Evolutionary conservation across 768 basidiomycete species (phyloP).

Genomic region (Megacollybia marginata): DNA sequence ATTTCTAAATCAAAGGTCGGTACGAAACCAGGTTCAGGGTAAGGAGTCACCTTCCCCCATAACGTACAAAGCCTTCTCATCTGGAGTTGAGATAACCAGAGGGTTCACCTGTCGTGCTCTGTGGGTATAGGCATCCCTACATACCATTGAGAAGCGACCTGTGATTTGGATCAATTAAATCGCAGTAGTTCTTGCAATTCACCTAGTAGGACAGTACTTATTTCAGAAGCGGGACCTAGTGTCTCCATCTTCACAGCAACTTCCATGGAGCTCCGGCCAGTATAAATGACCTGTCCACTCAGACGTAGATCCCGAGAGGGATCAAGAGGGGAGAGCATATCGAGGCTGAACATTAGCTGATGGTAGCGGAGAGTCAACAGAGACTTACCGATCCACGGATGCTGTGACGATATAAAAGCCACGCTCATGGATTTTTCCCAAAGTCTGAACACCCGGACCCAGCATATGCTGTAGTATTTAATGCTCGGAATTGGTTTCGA

Average conservation of each 20-base stretch:
- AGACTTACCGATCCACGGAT: slow-evolving; percentile 62
- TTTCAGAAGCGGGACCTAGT: slow-evolving; percentile 34
- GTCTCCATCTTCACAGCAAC: slow-evolving; percentile 83
- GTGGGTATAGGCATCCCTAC: slow-evolving; percentile 62
- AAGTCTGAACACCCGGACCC: slow-evolving; percentile 48
- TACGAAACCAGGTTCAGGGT: not conserved
- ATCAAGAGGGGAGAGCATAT: slow-evolving; percentile 55
- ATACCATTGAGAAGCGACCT: slow-evolving; percentile 95
- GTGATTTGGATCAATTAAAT: not conserved
- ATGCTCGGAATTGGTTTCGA: too few relatives aligned
- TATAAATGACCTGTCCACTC: slow-evolving; percentile 77
- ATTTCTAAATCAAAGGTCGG: slow-evolving; percentile 34
- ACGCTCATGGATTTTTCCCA: slow-evolving; percentile 48
- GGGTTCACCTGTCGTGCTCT: slow-evolving; percentile 58
- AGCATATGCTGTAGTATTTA: slow-evolving; percentile 44
- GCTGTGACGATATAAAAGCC: slow-evolving; percentile 84
- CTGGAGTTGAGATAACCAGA: slow-evolving; percentile 48
- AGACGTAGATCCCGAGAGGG: slow-evolving; percentile 62
- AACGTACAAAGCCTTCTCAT: slow-evolving; percentile 53
- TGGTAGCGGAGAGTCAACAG: not conserved
- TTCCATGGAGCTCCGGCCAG: slow-evolving; percentile 74
- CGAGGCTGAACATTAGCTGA: slow-evolving; percentile 35
- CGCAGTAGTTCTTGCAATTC: not conserved
- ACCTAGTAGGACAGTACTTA: slow-evolving; percentile 66
- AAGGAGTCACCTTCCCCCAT: slow-evolving; percentile 57